A percentile compares a stretch with the other conserved stretches of the same genome.
Conservation (phyloP, 2,329 filamentous ascomycete genomes). For the Aspergillus phoenicis region DNA sequence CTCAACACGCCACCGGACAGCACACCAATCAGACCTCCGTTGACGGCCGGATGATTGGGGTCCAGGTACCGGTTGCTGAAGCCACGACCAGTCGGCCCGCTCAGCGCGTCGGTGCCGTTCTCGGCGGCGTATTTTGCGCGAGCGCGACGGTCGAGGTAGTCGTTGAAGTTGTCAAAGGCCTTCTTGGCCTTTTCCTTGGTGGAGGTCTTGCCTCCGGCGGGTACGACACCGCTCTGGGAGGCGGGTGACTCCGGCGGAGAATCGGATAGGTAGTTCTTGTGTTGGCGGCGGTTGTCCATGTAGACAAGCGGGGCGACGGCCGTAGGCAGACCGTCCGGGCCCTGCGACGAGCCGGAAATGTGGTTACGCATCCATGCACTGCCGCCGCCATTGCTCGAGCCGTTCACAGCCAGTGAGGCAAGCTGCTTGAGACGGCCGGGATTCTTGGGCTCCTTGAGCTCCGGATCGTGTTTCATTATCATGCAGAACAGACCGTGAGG, state of each 20-base stretch:
- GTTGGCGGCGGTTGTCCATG: background rate
- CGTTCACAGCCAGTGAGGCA: too few relatives aligned
- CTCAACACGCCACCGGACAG: slow-evolving; percentile 45
- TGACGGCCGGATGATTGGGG: slow-evolving; percentile 53
- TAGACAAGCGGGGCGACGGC: background rate
- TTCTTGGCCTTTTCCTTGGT: background rate
- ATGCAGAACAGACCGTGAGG: slow-evolving; percentile 56
- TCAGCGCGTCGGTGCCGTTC: background rate
- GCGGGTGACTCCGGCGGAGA: background rate
- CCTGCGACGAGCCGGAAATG: background rate
- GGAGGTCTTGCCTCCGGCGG: background rate
- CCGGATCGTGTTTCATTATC: slow-evolving; percentile 54
- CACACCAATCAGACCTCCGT: slow-evolving; percentile 48
- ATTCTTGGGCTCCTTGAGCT: too few relatives aligned
- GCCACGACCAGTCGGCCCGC: slow-evolving; percentile 10
- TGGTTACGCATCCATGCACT: background rate
- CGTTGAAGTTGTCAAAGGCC: background rate
- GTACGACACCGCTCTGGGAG: background rate
- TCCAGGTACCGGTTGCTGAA: slow-evolving; percentile 53
- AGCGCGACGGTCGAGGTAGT: background rate
- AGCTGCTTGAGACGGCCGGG: too few relatives aligned
- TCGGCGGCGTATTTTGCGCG: background rate
- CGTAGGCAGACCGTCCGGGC: background rate
- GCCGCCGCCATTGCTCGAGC: too few relatives aligned
- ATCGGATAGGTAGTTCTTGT: background rate